Evolutionary conservation across 345 rosid genomes (phyloP).

Genomic region (Acer yangbiense): DNA sequence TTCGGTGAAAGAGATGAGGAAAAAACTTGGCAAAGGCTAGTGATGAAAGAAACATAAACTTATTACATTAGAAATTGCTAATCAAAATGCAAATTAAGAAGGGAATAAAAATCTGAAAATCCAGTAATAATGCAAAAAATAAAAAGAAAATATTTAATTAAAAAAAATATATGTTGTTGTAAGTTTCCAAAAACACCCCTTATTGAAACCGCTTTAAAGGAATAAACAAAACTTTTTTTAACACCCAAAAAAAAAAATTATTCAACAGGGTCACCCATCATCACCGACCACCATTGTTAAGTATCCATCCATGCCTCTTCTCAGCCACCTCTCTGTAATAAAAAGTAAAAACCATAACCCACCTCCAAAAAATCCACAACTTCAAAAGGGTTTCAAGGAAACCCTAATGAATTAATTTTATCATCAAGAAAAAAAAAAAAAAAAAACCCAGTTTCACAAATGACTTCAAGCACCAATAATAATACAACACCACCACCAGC

Average conservation of each 20-base stretch:
- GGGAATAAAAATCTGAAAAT: too few species aligned
- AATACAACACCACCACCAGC: constrained; percentile 40
- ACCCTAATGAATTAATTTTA: constrained; percentile 11
- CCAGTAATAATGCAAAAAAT: too few species aligned
- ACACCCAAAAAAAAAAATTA: not conserved
- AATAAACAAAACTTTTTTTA: not conserved
- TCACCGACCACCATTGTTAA: not conserved
- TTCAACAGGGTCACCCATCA: too few species aligned
- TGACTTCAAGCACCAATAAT: constrained; percentile 24
- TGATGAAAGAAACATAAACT: too few species aligned
- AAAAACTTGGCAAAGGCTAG: too few species aligned
- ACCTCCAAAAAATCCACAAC: not conserved
- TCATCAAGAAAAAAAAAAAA: not conserved
- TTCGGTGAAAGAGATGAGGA: too few species aligned
- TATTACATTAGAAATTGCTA: too few species aligned
- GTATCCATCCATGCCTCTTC: too few species aligned
- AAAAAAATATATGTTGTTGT: too few species aligned
- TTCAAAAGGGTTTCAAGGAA: not conserved
- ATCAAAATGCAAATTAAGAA: too few species aligned
- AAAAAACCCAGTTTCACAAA: constrained; percentile 13
- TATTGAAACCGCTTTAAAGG: not conserved
- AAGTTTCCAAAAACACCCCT: too few species aligned
- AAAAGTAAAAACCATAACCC: not conserved
- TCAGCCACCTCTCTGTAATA: not conserved
- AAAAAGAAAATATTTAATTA: too few species aligned